Evolutionary conservation across 1,284 basidiomycete genomes (phyloP), one percentile per base, ranked within the genome.

Genomic region (Moesziomyces globuligerus): DNA sequence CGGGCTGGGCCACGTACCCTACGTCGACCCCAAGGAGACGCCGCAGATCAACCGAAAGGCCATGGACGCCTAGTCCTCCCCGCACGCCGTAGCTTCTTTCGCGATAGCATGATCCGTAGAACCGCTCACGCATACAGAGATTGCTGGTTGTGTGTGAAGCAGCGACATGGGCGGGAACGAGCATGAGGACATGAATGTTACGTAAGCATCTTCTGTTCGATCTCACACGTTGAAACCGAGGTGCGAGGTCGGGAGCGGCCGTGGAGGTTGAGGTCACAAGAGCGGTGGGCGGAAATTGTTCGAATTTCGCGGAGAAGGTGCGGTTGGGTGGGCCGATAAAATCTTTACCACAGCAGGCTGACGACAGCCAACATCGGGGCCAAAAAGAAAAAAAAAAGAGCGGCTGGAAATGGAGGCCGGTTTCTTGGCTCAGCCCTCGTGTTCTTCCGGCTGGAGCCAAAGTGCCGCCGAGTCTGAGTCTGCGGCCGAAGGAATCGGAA

Each of bases 21-120:
- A 70, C 47, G 74, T 78, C 34, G 50, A 59, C 28, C 73, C 75
- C 3, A 58, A 60, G 20, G 60, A 71, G 51, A 73, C 75, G 24
- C 72, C 75, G 1, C 52, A 62, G 58, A 77, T 75, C 32, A 54
- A 77, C 36, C 46, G 75, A 32, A 56, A 61, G 37, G 43, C 64
- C 4, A 76, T 76, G 68, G 72, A 48, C 20, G 72, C 68, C 0
- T 76, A 55, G 44, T 10, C 25, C 20, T 38, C 1, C 13, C 34
- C 15, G 3, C 8, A 20, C 2, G 2, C n/a, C 0, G 4, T 24
- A 23, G n/a, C n/a, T 23, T 42, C 21, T 42, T 24, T 42, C n/a
- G n/a, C n/a, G 17, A 34, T 34, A 17, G 2, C 32, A 34, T 17
- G 15, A 34, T 34, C 32, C 32, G 7, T 34, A 34, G 41, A 43